Percentiles rank a stretch among this genome's conserved stretches.
These are phyloP conservation scores for Pichia sp. DNA, from an alignment of 1,139 yeast genomes.

Conservation along the genomic window DNA sequence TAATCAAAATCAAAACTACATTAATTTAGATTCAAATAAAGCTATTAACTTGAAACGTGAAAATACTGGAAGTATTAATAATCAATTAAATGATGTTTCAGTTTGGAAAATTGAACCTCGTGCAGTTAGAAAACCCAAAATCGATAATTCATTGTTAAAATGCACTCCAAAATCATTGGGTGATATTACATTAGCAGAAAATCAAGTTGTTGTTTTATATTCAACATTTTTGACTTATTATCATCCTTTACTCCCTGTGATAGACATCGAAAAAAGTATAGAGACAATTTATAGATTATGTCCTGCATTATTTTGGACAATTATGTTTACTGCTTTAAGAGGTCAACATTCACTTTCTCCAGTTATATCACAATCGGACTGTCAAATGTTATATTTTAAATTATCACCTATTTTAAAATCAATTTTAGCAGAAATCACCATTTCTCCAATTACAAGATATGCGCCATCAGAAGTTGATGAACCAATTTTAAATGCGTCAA, in stretches of 20 bases:
- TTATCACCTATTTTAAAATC: conserved; percentile 69
- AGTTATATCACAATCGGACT: conserved; percentile 31
- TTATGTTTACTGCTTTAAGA: conserved; percentile 76
- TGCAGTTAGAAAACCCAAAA: conserved; percentile 19
- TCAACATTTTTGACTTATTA: conserved; percentile 66
- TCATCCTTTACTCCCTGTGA: conserved; percentile 83
- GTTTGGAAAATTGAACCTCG: conserved; percentile 6
- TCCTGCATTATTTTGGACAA: conserved; percentile 91
- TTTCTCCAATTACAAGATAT: conserved; percentile 82
- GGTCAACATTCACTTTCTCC: conserved; percentile 34
- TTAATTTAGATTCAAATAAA: background rate
- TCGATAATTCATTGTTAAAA: conserved; percentile 14
- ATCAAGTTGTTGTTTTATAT: conserved; percentile 59
- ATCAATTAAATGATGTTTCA: background rate
- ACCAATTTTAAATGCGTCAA: conserved; percentile 79
- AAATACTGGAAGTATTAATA: conserved; percentile 4
- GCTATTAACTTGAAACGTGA: conserved; percentile 3
- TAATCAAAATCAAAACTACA: background rate
- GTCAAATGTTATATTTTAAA: conserved; percentile 37
- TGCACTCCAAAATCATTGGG: conserved; percentile 70
- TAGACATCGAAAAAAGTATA: conserved; percentile 75
- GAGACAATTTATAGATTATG: conserved; percentile 71
- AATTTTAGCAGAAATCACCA: conserved; percentile 78
- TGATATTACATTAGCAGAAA: conserved; percentile 52
- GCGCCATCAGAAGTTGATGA: conserved; percentile 62